A percentile compares a stretch with the other conserved stretches of the same genome.
Evolutionary conservation across 1,139 yeast species (phyloP).

Genomic region (Candida anutae): DNA sequence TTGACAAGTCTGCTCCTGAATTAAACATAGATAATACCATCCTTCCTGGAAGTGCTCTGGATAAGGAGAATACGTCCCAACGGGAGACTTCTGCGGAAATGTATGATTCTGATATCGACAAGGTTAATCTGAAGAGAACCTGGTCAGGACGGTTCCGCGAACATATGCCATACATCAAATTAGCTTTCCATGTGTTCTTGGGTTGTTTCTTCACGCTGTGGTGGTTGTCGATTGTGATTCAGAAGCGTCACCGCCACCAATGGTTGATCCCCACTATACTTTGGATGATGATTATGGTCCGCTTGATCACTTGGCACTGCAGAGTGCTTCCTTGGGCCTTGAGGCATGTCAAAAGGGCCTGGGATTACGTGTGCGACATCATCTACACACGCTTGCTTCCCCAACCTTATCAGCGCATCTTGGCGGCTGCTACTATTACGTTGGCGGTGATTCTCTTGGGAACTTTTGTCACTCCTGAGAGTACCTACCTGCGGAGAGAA

Average conservation of each 20-base stretch:
- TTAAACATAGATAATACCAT: too few species aligned
- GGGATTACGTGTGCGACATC: constrained; percentile 35
- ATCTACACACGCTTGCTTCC: constrained; percentile 31
- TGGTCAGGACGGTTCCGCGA: constrained; percentile 4
- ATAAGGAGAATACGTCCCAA: too few species aligned
- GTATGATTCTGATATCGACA: too few species aligned
- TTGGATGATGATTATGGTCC: constrained; percentile 46
- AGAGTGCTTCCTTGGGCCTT: constrained; percentile 30
- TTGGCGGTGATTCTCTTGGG: constrained; percentile 45
- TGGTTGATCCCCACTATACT: constrained; percentile 62
- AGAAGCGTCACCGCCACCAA: constrained; percentile 41
- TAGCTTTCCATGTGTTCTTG: constrained; percentile 22
- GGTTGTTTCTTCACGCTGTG: constrained; percentile 54
- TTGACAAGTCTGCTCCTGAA: too few species aligned
- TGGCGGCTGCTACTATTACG: constrained; percentile 39
- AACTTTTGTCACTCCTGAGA: constrained; percentile 48
- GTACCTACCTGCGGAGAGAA: constrained; percentile 36
- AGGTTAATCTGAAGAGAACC: neutral
- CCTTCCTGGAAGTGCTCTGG: too few species aligned
- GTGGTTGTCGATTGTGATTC: constrained; percentile 58
- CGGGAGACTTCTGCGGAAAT: too few species aligned
- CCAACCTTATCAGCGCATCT: constrained; percentile 29
- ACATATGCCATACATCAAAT: constrained; percentile 9
- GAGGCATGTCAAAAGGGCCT: constrained; percentile 19
- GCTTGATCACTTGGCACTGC: constrained; percentile 49